Base-by-base conservation (phyloP, 1,139 yeast species). In the Yamadazyma triangularis region DNA sequence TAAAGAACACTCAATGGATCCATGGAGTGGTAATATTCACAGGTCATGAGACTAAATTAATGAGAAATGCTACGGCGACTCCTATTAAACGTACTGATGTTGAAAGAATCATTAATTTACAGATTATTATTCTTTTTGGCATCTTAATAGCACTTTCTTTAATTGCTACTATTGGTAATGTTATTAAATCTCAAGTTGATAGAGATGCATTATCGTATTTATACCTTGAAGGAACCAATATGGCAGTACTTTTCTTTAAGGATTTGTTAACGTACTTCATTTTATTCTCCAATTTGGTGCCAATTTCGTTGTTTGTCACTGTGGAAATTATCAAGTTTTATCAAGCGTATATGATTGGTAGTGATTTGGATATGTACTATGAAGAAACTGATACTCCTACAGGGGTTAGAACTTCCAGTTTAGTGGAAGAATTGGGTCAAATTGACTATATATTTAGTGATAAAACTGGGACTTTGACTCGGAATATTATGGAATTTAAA, bases 51-150 rank as follows among this genome's bases (percentile, higher is more conserved):
- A 91, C 99, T 0, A 93, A 93, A 51, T 70, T 93, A 42, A 91
- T 93, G 98, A 77, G 98, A 52, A 93, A 93, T 61, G 98, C 99
- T 10, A 89, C 97, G 2, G 96, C 98, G 3, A 82, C 99, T 1
- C 98, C 98, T 4, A 93, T 93, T 48, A 93, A 93, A 53, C 74
- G 95, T 49, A 93, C 98, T 1, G 96, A 95, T 16, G 97, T 93
- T 10, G 99, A 93, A 63, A 77, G 95, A 56, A 86, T 89, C 58
- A 89, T 93, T 43, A 93, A 93, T 54, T 61, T 86, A 47, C 98
- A 93, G 56, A 91, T 91, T 48, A 65, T 91, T 41, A 95, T 91
- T 2, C 64, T 93, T 38, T 91, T 93, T 53, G 75, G 82, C 23
- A 80, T 93, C 33, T 72, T 93, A 43, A 76, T 91, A 24, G 67